A percentile compares a stretch with the other conserved stretches of the same genome.
phyloP scores from a whole-genome alignment of 2,329 filamentous ascomycete species.

The Nemania serpens region DNA sequence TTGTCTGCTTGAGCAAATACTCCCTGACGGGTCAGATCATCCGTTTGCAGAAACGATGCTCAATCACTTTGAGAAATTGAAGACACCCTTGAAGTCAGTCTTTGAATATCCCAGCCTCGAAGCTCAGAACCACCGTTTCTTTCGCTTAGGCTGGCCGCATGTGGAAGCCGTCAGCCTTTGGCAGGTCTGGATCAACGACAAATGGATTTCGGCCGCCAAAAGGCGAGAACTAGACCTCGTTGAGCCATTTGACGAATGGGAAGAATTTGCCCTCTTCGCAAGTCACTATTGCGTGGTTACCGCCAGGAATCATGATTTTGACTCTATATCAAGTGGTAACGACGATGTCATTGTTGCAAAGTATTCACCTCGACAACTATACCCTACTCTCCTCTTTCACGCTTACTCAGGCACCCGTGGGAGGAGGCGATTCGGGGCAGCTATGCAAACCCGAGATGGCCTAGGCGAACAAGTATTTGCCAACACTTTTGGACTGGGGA shows the following conservation, averaged over 20 bases:
- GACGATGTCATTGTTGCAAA: not conserved
- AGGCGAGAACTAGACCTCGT: conserved; percentile 67
- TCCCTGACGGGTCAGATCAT: conserved; percentile 76
- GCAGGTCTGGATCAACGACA: conserved; percentile 76
- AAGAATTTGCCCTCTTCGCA: conserved; percentile 85
- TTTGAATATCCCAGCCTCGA: conserved; percentile 67
- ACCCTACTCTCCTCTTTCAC: conserved; percentile 39
- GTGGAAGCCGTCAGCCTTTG: conserved; percentile 73
- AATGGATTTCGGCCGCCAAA: conserved; percentile 65
- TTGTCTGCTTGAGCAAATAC: conserved; percentile 83
- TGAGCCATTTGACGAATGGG: conserved; percentile 95
- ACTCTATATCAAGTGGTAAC: not conserved
- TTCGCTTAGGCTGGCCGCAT: conserved; percentile 67
- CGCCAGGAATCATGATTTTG: conserved; percentile 52
- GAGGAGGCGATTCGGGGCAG: conserved; percentile 64
- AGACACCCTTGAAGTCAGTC: conserved; percentile 77
- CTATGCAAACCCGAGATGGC: conserved; percentile 48
- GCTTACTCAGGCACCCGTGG: conserved; percentile 48
- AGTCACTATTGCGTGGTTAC: conserved; percentile 82
- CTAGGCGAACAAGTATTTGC: conserved; percentile 51
- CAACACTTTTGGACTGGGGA: conserved; percentile 51
- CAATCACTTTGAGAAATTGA: conserved; percentile 78
- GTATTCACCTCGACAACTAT: conserved; percentile 9
- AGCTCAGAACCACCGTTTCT: conserved; percentile 73
- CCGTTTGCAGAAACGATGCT: conserved; percentile 90